These are phyloP conservation scores for Edaphochlamys debaryana DNA, from an alignment of 139 green algal genomes.

Conservation along the genomic window DNA sequence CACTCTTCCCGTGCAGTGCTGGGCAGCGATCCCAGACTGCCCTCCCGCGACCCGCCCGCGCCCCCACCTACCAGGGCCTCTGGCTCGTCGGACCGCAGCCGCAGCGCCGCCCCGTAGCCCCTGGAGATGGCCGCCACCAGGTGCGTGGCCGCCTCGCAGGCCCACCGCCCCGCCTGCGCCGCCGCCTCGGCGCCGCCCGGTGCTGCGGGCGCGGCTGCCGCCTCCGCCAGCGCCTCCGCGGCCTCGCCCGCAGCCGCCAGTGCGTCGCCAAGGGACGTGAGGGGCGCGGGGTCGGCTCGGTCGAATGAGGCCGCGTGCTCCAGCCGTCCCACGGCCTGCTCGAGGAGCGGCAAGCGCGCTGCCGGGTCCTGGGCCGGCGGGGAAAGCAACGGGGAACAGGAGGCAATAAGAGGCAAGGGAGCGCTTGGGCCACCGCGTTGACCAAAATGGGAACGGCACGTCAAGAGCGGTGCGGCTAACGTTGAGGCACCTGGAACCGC, in stretches of 20 bases:
- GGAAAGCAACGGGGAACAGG: not conserved
- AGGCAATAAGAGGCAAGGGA: too few species aligned
- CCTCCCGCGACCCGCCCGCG: too few species aligned
- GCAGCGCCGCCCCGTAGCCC: constrained; percentile 74
- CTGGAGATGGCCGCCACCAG: constrained; percentile 58
- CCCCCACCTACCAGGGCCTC: constrained; percentile 75
- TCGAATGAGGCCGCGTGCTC: constrained; percentile 56
- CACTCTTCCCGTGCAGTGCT: too few species aligned
- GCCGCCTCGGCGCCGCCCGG: not conserved
- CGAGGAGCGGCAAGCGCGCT: constrained; percentile 47
- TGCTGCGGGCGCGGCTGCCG: not conserved
- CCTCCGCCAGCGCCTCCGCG: constrained; percentile 9
- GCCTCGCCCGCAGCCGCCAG: constrained; percentile 66
- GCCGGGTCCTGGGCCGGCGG: constrained; percentile 29
- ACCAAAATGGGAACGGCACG: too few species aligned
- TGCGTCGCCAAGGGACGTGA: constrained; percentile 74
- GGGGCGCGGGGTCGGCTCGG: constrained; percentile 63
- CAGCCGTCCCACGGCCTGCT: constrained; percentile 66
- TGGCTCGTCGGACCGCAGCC: constrained; percentile 50
- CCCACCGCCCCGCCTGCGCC: constrained; percentile 3
- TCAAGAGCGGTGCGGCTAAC: too few species aligned
- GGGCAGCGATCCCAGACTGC: too few species aligned
- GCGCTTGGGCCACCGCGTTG: too few species aligned
- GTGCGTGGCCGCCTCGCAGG: not conserved
- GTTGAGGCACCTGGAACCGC: too few species aligned